A percentile compares a stretch with the other conserved stretches of the same genome.
These are phyloP conservation scores for Umbellularia californica DNA, from an alignment of 164 flowering plant genomes.

Conservation along the genomic window DNA sequence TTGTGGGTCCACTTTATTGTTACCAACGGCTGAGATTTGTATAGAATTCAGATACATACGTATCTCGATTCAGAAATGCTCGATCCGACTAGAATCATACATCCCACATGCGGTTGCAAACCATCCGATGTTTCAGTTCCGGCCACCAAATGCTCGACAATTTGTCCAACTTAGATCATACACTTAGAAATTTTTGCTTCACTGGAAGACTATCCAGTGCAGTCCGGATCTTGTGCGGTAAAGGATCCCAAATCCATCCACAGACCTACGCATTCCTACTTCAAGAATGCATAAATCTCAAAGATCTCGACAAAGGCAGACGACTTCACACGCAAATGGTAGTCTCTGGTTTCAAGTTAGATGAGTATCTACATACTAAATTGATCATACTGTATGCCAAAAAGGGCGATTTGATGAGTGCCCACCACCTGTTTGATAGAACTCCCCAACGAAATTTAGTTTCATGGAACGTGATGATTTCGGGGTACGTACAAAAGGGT, in stretches of 20 bases:
- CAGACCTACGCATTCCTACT: constrained; percentile 59
- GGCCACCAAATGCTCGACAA: constrained; percentile 27
- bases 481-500: constrained; percentile 71
- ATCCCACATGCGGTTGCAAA: constrained; percentile 5
- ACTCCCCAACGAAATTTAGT: constrained; percentile 36
- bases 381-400: constrained; percentile 66
- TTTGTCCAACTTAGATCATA: constrained; percentile 32
- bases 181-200: constrained; percentile 46
- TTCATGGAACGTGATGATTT: constrained; percentile 73
- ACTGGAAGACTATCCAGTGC: constrained; percentile 63
- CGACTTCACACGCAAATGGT: constrained; percentile 73
- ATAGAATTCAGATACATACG: no score
- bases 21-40: no score
- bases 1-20: no score
- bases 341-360: constrained; percentile 45
- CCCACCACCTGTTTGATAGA: constrained; percentile 38
- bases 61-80: no score
- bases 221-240: constrained; percentile 44
- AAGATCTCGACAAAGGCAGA: constrained; percentile 41
- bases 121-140: constrained; percentile 34
- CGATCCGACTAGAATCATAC: no score
- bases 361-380: constrained; percentile 56
- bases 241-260: constrained; percentile 29
- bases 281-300: constrained; percentile 69
- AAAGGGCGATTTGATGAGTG: constrained; percentile 47